phyloP scores from a whole-genome alignment of 164 flowering plant species.

The Akebia trifoliata region DNA sequence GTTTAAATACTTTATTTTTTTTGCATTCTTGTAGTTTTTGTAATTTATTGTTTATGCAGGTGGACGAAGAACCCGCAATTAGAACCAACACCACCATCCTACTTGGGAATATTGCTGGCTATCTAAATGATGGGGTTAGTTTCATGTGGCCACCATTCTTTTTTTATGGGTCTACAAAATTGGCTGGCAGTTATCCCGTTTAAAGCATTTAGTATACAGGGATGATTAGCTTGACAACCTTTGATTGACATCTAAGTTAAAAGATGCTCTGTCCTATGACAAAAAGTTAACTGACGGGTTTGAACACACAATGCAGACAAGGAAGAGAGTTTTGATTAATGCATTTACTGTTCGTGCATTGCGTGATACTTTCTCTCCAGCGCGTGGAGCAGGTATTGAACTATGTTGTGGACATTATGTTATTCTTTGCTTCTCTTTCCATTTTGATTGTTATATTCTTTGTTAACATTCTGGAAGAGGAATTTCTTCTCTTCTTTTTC shows the following conservation, averaged over 20 bases:
- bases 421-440: conserved; percentile 2
- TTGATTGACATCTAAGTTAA: neutral
- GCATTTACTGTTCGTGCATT: conserved; percentile 98
- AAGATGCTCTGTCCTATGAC: neutral
- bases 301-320: conserved; percentile 49
- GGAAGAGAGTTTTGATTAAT: conserved; percentile 97
- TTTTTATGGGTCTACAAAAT: neutral
- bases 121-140: conserved; percentile 96
- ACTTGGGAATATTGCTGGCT: conserved; percentile 91
- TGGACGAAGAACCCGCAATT: conserved; percentile 98
- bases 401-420: neutral
- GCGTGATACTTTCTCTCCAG: conserved; percentile 94
- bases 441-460: neutral
- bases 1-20: neutral
- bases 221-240: neutral
- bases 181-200: neutral
- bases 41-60: conserved; percentile 43
- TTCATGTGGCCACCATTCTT: neutral
- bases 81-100: conserved; percentile 96
- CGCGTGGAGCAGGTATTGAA: conserved; percentile 89
- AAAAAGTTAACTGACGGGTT: conserved; percentile 11
- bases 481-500: neutral
- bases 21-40: conserved; percentile 6
- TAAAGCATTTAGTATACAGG: neutral
- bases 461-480: neutral